A percentile compares a stretch with the other conserved stretches of the same genome.
These are phyloP conservation scores for Lavandula angustifolia DNA, from an alignment of 257 asterid genomes.

Conservation along the genomic window DNA sequence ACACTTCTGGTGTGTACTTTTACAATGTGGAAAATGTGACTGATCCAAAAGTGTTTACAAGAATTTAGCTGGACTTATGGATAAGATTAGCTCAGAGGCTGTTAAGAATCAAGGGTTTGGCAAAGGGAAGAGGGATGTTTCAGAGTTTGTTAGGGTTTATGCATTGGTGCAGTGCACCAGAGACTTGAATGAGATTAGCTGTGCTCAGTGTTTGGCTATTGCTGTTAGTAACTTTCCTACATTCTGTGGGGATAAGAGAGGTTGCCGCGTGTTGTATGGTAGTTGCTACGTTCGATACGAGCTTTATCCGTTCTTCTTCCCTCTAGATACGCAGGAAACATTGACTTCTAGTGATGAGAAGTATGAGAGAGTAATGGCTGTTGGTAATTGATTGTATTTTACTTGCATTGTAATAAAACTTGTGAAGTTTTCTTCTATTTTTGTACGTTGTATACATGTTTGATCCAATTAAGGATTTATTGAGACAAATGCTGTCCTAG, in stretches of 20 bases:
- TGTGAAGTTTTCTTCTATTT: background rate
- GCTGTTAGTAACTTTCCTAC: constrained; percentile 49
- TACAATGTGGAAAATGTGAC: constrained; percentile 54
- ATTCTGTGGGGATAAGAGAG: constrained; percentile 49
- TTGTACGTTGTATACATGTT: constrained; percentile 22
- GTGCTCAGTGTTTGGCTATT: constrained; percentile 65
- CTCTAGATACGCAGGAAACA: constrained; percentile 41
- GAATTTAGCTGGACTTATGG: constrained; percentile 36
- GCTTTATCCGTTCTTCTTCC: constrained; percentile 71
- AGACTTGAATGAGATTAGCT: constrained; percentile 48
- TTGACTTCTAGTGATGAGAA: background rate
- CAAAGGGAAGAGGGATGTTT: constrained; percentile 45
- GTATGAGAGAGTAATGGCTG: background rate
- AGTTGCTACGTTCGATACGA: constrained; percentile 81
- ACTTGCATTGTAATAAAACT: too few relatives aligned
- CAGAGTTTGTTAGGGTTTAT: constrained; percentile 45
- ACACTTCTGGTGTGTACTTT: constrained; percentile 45
- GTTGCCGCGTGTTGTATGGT: constrained; percentile 61
- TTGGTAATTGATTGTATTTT: background rate
- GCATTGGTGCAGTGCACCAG: constrained; percentile 80
- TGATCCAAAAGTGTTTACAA: constrained; percentile 47
- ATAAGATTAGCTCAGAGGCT: constrained; percentile 49
- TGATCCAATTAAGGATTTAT: background rate
- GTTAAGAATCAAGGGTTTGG: constrained; percentile 58
- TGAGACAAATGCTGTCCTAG: background rate